phyloP scores from a whole-genome alignment of 306 rosid genomes.

The Lablab purpureus region DNA sequence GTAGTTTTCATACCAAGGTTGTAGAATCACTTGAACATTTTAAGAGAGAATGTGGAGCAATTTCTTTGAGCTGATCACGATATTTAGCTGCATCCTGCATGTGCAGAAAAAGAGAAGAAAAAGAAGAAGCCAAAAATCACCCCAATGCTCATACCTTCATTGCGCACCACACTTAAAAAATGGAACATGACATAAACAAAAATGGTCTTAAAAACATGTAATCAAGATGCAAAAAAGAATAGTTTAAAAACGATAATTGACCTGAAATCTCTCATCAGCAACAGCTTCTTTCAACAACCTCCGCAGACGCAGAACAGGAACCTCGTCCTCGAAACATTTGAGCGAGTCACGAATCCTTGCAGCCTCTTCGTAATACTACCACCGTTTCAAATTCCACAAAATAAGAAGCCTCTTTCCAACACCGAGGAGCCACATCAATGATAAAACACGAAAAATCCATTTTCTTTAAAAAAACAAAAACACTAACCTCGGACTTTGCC shows the following conservation, averaged over 20 bases:
- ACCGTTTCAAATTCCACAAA: constrained; percentile 22
- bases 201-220: too few species aligned
- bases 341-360: constrained; percentile 83
- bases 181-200: too few species aligned
- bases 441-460: background rate
- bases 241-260: background rate
- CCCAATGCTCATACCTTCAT: background rate
- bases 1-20: constrained; percentile 63
- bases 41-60: constrained; percentile 73
- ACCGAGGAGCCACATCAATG: background rate
- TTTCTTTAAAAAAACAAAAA: background rate
- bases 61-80: constrained; percentile 73
- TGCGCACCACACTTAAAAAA: too few species aligned
- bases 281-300: constrained; percentile 73
- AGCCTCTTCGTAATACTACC: constrained; percentile 85
- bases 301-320: constrained; percentile 75
- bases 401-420: constrained; percentile 6
- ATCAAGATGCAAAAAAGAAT: too few species aligned
- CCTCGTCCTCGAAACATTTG: constrained; percentile 68
- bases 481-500: constrained; percentile 72
- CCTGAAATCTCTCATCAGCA: constrained; percentile 62
- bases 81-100: constrained; percentile 79
- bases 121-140: too few species aligned
- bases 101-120: background rate
- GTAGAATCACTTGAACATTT: constrained; percentile 87